A percentile compares a stretch with the other conserved stretches of the same genome.
These are phyloP conservation scores for Diospyros kaki DNA, from an alignment of 148 eudicot genomes.

Conservation along the genomic window DNA sequence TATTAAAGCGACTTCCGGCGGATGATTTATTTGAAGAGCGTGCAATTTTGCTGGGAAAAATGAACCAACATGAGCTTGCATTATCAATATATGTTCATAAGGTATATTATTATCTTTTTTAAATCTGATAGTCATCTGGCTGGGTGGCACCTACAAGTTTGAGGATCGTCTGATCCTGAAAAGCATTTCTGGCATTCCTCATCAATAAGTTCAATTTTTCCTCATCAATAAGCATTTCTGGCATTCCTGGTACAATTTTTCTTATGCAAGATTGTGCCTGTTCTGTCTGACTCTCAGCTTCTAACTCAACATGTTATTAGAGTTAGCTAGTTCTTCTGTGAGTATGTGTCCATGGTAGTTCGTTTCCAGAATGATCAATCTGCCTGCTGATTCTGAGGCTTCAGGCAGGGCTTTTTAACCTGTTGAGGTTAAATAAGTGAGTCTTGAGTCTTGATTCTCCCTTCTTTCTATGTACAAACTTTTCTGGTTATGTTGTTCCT, in stretches of 20 bases:
- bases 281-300: background rate
- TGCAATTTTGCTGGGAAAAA: constrained; percentile 83
- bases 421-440: background rate
- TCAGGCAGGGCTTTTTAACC: constrained; percentile 7
- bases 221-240: background rate
- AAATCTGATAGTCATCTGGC: background rate
- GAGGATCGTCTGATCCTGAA: background rate
- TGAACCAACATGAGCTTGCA: constrained; percentile 96
- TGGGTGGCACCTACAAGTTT: constrained; percentile 7
- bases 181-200: background rate
- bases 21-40: constrained; percentile 93
- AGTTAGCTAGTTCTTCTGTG: constrained; percentile 1
- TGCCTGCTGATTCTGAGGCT: constrained; percentile 5
- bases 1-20: constrained; percentile 77
- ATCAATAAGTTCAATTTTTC: background rate
- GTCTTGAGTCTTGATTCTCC: background rate
- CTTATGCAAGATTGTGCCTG: background rate
- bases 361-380: background rate
- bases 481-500: too few species aligned
- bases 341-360: background rate
- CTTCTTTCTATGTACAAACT: background rate
- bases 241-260: background rate
- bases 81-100: constrained; percentile 86
- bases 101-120: constrained; percentile 35
- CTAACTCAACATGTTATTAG: background rate